Evolutionary conservation across 805 yeast genomes (phyloP), one percentile per base, ranked within the genome.

Genomic region (Starmerella bombi): DNA sequence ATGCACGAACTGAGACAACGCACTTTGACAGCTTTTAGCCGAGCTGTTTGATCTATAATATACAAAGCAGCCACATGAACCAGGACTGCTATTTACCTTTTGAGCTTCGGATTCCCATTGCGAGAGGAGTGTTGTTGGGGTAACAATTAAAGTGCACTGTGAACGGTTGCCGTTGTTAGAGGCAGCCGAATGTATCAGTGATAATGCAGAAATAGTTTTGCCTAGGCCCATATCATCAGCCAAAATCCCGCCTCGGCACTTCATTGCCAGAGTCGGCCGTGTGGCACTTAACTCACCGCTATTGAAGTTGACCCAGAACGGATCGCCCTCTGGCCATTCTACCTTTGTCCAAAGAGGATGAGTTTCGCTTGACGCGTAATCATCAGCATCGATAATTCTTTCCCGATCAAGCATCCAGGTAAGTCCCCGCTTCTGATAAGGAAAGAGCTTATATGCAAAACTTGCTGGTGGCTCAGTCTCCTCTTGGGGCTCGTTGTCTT

Each of bases 141-240:
- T 82, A 1, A 86, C 74, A 10, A 88, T 70, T 35, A 86, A 64
- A 0, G 95, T 86, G 0, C 45, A 41, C 21, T 46, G 42, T 8
- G 30, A n/a, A 3, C 42, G 44, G n/a, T 52, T 53, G 12, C 10
- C 12, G 7, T 10, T 7, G 1, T 50, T 45, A 12, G 55, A 75
- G 5, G n/a, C 15, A 1, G 45, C 49, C 0, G 82, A 68, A 42
- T 79, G 73, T 10, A 86, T 66, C 36, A 88, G 60, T 0, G 95
- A 70, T 38, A 84, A 59, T 0, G 93, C 74, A 1, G 94, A 80
- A 19, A 86, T 80, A 0, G 97, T 86, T 56, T 86, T 86, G 32
- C 97, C 97, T 7, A 86, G 65, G 0, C 97, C 97, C 97, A 86
- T 86, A 58, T 86, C 97, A 62, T 86, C 97, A 0, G 96, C 94